Conservation (phyloP, 1,284 basidiomycete genomes). For the Hemileia vastatrix region DNA sequence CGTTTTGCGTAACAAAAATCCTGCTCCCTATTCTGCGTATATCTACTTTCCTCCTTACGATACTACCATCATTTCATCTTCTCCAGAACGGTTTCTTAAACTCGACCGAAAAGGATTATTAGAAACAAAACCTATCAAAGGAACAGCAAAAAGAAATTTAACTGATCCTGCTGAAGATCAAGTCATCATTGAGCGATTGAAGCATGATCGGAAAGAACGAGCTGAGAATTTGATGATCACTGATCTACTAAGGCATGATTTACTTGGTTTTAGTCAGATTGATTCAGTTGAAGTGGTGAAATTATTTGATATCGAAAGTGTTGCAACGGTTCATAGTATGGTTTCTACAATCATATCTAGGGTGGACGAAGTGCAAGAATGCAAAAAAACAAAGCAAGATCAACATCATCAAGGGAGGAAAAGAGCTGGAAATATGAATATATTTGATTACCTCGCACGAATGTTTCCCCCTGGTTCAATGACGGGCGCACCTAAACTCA, state of each 20-base stretch:
- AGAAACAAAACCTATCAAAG: conserved; percentile 92
- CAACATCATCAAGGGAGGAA: too few relatives aligned
- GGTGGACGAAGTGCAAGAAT: too few relatives aligned
- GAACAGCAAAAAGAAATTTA: conserved; percentile 50
- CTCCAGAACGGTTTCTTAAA: conserved; percentile 88
- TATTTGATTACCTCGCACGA: conserved; percentile 63
- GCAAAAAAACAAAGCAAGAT: conserved; percentile 46
- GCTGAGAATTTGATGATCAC: conserved; percentile 99
- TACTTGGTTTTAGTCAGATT: conserved; percentile 60
- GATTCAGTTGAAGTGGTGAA: conserved; percentile 69
- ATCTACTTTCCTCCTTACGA: conserved; percentile 59
- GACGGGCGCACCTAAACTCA: conserved; percentile 94
- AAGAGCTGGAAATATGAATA: too few relatives aligned
- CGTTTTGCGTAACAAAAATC: conserved; percentile 63
- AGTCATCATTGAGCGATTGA: conserved; percentile 49
- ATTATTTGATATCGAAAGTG: conserved; percentile 82
- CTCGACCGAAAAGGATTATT: conserved; percentile 58
- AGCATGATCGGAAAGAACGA: conserved; percentile 75
- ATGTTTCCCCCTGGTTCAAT: conserved; percentile 95
- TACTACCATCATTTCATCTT: conserved; percentile 61
- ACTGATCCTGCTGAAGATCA: conserved; percentile 37
- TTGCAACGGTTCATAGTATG: conserved; percentile 79
- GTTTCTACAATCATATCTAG: conserved; percentile 88
- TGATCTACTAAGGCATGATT: conserved; percentile 86
- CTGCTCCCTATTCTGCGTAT: conserved; percentile 83